Evolutionary conservation across 768 basidiomycete species (phyloP).

Genomic region (Agrocybe pediades): DNA sequence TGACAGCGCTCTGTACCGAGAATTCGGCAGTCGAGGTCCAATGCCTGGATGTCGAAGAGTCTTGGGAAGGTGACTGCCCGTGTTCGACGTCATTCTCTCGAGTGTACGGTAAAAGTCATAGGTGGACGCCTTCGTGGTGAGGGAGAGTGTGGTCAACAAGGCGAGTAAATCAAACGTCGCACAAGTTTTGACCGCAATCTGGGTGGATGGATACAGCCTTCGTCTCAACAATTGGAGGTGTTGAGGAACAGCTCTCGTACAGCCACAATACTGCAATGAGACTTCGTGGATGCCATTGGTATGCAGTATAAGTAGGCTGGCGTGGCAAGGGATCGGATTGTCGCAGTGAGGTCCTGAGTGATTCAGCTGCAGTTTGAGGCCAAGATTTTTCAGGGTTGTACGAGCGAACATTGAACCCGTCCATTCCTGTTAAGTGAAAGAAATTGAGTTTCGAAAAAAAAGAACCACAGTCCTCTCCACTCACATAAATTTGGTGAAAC

Average conservation of each 20-base stretch:
- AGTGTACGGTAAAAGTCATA: too few species aligned
- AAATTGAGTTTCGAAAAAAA: neutral
- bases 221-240: too few species aligned
- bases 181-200: too few species aligned
- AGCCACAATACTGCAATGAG: neutral
- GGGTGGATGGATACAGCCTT: too few species aligned
- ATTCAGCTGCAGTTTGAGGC: neutral
- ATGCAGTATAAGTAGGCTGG: neutral
- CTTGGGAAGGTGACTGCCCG: too few species aligned
- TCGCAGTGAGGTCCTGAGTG: neutral
- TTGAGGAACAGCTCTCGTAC: neutral
- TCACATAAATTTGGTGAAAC: neutral
- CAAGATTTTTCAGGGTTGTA: neutral
- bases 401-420: neutral
- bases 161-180: too few species aligned
- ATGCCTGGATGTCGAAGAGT: too few species aligned
- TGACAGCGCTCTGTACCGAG: neutral
- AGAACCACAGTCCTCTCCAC: too few species aligned
- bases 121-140: too few species aligned
- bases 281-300: conserved; percentile 1
- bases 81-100: conserved; percentile 4
- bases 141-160: too few species aligned
- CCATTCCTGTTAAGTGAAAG: neutral
- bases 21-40: too few species aligned
- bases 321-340: neutral